Base-by-base conservation (phyloP, 495 filamentous ascomycete species). In the Neurospora sp. region DNA sequence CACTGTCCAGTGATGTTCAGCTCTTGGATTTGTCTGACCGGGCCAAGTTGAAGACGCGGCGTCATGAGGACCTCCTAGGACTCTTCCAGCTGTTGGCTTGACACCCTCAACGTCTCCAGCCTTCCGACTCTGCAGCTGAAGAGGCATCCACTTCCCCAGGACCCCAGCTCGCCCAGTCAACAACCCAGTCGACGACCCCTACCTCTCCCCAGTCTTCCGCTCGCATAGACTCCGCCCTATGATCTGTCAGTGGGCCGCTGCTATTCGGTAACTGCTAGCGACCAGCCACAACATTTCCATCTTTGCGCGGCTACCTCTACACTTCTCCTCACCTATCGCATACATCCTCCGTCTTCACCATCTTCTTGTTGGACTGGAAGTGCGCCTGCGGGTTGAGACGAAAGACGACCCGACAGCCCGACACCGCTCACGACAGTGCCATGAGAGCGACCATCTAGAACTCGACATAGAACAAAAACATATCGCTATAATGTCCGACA, bases 21-120 rank as follows among this genome's bases (percentile, higher is more conserved):
- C 76, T 72, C 46, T 48, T 53, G 48, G 37, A 48, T 73, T 77
- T 74, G 74, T 71, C 76, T 75, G 76, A 76, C 79, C 27, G 27
- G 27, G 27, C 27, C 78, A 80, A 80, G 79, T 75, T 77, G 53
- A n/a, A 3, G 7, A 16, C 53, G 22, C 53, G 22, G 53, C 53
- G 53, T 61, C 53, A 61, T 61, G 53, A 61, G 53, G 53, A 8
- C 22, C 27, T 27, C 12, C 27, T 27, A 31, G 27, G 27, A 31
- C 12, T 61, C 53, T 27, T 35, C 20, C 20, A 61, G 53, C 53
- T 61, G 46, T 53, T 53, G 46, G 46, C 46, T 53, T 22, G 46
- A 53, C 48, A 14, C 44, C 9, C 44, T 48, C 44, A 48, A 48
- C 44, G n/a, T 48, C 44, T 48, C 44, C 44, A 48, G 44, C n/a